Conservation (phyloP, 495 filamentous ascomycete genomes). For the Jackrogersella multiformis region DNA sequence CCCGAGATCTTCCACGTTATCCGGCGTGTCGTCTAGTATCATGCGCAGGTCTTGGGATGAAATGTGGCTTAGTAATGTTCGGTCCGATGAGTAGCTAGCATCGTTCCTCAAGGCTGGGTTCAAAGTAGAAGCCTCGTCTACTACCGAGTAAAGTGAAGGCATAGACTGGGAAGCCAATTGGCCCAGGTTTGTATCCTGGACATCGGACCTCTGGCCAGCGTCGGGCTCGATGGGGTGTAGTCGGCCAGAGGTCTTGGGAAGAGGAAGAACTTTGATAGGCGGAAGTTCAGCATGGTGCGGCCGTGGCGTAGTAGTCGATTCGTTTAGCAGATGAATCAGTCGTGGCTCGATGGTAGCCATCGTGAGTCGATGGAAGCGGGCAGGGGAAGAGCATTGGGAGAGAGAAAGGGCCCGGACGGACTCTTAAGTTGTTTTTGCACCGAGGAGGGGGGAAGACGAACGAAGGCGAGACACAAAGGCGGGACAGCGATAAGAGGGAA, state of each 20-base stretch:
- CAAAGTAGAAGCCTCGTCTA: conserved; percentile 36
- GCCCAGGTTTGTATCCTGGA: conserved; percentile 37
- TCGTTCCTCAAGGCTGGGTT: conserved; percentile 33
- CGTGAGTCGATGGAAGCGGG: conserved; percentile 46
- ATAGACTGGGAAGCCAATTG: conserved; percentile 47
- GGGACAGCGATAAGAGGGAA: conserved; percentile 26
- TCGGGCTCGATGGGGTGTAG: conserved; percentile 60
- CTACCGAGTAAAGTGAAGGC: conserved; percentile 47
- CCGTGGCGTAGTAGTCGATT: conserved; percentile 50
- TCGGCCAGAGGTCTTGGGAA: conserved; percentile 50
- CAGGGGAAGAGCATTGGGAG: conserved; percentile 45
- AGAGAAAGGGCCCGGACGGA: conserved; percentile 38
- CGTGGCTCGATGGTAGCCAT: conserved; percentile 68
- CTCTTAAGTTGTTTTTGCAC: conserved; percentile 30
- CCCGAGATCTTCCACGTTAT: conserved; percentile 45
- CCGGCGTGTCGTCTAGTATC: conserved; percentile 55
- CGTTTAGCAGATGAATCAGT: conserved; percentile 66
- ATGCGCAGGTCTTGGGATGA: conserved; percentile 58
- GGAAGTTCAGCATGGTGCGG: conserved; percentile 54
- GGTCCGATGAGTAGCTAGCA: conserved; percentile 29
- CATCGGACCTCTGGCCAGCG: conserved; percentile 50
- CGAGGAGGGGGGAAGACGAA: conserved; percentile 23
- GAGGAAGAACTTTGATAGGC: conserved; percentile 53
- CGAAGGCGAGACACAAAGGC: conserved; percentile 35
- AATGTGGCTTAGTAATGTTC: conserved; percentile 41